Evolutionary conservation across 2,329 filamentous ascomycete species (phyloP), one percentile per base, ranked within the genome.

Genomic region (Exophiala lecanii-corni): DNA sequence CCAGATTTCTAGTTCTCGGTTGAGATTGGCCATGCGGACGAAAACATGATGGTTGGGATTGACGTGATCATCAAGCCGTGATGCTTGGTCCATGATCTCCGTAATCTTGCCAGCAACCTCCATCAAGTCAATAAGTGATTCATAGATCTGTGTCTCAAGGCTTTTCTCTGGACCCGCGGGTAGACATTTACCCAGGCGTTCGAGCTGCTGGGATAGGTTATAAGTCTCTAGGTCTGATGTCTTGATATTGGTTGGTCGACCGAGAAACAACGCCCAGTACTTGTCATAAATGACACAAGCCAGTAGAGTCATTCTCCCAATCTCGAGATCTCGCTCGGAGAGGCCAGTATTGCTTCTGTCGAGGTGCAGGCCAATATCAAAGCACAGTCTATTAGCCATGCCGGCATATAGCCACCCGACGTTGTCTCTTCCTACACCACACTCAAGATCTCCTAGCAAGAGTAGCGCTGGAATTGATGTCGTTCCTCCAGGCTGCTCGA

Each of bases 381-480:
- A 64, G 4, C 67, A 57, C 66, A 71, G 68, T 1, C 67, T 58
- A 28, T 66, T 52, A 0, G 64, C 67, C 43, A 64, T 65, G 2
- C 67, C 67, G 2, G 61, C 63, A 44, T 64, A 64, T 2, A 68
- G 51, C 67, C 67, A 69, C 1, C 62, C 65, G 16, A 39, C 20
- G 25, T 46, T 46, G 23, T 49, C 46, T 31, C 43, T 20, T 3
- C 46, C 46, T 2, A 31, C 33, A n/a, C 42, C 38, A 15, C 32
- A 28, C 28, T 46, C 46, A 7, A 49, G 39, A 30, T 49, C 43
- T 13, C 43, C 46, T 5, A 49, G 43, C 5, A 49, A 16, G 10
- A 49, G 28, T 17, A 49, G 33, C 15, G 45, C 45, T 12, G 28
- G 30, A 16, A 49, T 39, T 2, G 13, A 26, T 9, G 45, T 16